These are phyloP conservation scores for Citrullus colocynthis DNA, from an alignment of 306 rosid genomes.

Conservation along the genomic window DNA sequence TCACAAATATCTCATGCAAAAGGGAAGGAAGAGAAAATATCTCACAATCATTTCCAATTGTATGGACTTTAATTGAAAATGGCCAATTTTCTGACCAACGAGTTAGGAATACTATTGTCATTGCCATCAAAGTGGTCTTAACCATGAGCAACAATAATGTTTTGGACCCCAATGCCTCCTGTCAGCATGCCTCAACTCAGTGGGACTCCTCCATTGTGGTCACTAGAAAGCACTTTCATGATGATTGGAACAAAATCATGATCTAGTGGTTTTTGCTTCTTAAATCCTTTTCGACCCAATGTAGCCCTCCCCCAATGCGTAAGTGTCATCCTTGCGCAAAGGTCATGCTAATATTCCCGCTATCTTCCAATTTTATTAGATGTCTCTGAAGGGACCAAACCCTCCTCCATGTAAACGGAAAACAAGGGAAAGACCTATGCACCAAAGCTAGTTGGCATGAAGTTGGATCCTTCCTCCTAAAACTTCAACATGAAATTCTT, in stretches of 20 bases:
- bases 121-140: not conserved
- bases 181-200: not conserved
- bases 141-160: not conserved
- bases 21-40: not conserved
- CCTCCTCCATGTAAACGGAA: no score
- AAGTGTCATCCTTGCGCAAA: not conserved
- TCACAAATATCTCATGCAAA: not conserved
- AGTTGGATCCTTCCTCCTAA: no score
- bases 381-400: no score
- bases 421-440: no score
- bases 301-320: not conserved
- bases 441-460: no score
- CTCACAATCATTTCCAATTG: not conserved
- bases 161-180: not conserved
- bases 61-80: not conserved
- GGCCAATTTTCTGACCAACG: not conserved
- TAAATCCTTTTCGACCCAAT: not conserved
- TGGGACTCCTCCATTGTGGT: not conserved
- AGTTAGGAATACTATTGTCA: not conserved
- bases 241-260: not conserved
- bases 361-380: no score
- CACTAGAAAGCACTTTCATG: not conserved
- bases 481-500: no score
- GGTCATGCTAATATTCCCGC: not conserved
- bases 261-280: not conserved